A percentile compares a stretch with the other conserved stretches of the same genome.
phyloP scores from a whole-genome alignment of 2,329 filamentous ascomycete species.

The Exophiala phaeomuriformis region DNA sequence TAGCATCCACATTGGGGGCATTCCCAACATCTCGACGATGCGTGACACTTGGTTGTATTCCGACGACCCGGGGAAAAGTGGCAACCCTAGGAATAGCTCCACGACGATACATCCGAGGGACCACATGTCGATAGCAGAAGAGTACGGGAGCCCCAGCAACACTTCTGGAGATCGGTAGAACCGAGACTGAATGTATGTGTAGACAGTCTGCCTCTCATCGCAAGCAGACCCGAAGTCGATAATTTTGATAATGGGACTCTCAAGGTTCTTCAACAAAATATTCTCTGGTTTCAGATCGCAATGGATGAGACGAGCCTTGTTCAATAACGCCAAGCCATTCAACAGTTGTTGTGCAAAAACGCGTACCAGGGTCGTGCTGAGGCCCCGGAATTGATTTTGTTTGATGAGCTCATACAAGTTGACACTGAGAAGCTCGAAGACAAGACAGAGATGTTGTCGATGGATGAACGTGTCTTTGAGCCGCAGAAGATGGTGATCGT shows the following conservation, averaged over 20 bases:
- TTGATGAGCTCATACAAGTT: conserved; percentile 99
- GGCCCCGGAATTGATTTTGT: conserved; percentile 95
- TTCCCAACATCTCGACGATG: conserved; percentile 95
- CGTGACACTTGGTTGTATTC: conserved; percentile 98
- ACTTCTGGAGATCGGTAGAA: conserved; percentile 98
- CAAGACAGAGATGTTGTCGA: conserved; percentile 88
- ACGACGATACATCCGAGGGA: conserved; percentile 97
- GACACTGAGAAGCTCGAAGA: conserved; percentile 93
- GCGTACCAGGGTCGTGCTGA: conserved; percentile 92
- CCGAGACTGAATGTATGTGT: conserved; percentile 96
- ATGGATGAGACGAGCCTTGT: conserved; percentile 94
- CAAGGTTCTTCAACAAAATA: conserved; percentile 92
- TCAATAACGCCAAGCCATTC: conserved; percentile 82
- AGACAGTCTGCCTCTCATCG: conserved; percentile 95
- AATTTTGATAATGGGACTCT: conserved; percentile 99
- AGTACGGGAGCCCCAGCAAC: conserved; percentile 89
- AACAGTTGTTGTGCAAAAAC: conserved; percentile 96
- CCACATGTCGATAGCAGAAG: conserved; percentile 99
- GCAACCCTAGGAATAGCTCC: conserved; percentile 88
- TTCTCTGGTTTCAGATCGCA: conserved; percentile 98
- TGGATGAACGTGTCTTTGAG: conserved; percentile 98
- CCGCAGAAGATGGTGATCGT: conserved; percentile 90
- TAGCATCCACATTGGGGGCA: conserved; percentile 97
- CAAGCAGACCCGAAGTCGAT: conserved; percentile 99
- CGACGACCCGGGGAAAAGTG: conserved; percentile 91